Evolutionary conservation across 2,329 filamentous ascomycete genomes (phyloP), one percentile per base, ranked within the genome.

Genomic region (Ophiocordyceps camponoti-saundersi): DNA sequence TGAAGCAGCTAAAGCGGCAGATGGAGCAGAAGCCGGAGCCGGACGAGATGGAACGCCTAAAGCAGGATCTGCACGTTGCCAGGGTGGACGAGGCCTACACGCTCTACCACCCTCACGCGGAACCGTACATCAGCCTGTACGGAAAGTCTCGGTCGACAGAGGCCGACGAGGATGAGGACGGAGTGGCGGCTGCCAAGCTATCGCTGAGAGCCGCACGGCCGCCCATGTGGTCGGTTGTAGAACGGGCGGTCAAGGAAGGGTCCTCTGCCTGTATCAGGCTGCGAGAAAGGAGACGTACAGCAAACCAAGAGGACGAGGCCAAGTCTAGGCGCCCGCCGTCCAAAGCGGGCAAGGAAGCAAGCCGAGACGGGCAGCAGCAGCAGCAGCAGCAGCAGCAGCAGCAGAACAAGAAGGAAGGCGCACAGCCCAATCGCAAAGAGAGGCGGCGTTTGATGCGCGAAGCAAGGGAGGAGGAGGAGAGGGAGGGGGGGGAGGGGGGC

Each of bases 11-110:
- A 46, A 67, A 69, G 55, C 77, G 75, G 55, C 72, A 73, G 52
- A 64, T 84, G 39, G 64, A 71, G 18, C 63, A 69, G 44, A 62
- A 68, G 18, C 67, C 70, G 46, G 71, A 73, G 34, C 60, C 68
- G 1, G 68, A 72, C 44, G 74, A 79, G 53, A 64, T 65, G 34
- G 65, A 70, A 45, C 61, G 61, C 47, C 60, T 85, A 44, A 66
- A 75, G 53, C 61, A 61, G 7, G 70, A 79, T 49, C 66, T 85
- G n/a, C 80, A 85, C 58, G 68, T 77, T 22, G 77, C 78, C 23
- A 75, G 88, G 57, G 75, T 89, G 13, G 85, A 90, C 57, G 67
- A 84, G 51, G 79, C 85, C 54, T 92, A 92, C 58, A 77, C 84
- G 1, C 72, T 77, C 46, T 82, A 80, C 61, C 84, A 77, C 51